Evolutionary conservation across 805 yeast species (phyloP), one percentile per base, ranked within the genome.

Genomic region (Saturnispora ahearnii): DNA sequence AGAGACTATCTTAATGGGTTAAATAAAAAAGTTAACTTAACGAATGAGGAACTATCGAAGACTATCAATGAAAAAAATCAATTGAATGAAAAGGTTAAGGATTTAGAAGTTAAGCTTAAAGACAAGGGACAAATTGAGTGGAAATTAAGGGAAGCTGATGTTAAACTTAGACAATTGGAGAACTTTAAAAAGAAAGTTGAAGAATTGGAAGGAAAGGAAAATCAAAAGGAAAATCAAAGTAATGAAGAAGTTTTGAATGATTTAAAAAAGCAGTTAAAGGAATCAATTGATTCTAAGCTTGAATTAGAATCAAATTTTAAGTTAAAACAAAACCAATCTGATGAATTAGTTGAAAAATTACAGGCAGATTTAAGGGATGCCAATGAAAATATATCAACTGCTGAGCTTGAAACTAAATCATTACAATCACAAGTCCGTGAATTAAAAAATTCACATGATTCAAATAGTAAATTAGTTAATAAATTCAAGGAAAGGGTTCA

Each of bases 1-100:
- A 78, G 81, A 32, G 88, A 83, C 38, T 90, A 82, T 63, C 72
- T 91, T 45, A 71, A 73, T 36, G 81, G 85, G 30, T 63, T 86
- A 46, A 75, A 74, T 21, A 72, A 78, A 46, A 84, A 85, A 59
- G 79, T 76, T 31, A 70, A 70, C 1, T 62, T 90, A 67, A 70
- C 84, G 51, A 79, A 75, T 56, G 74, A 72, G 1, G 97, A 91
- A 61, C 66, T 90, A 59, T 73, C 81, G 48, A 72, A 75, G 30
- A 60, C 76, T 5, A 54, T 69, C 0, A 60, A 66, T 28, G 52
- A 53, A 36, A 60, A 50, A 49, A 56, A 52, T 4, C 40, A 40
- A 2, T 34, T 59, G 42, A 42, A 44, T 21, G 42, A 48, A 11
- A 50, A 55, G 21, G 44, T 60, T 2, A 49, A 46, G 18, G 56